A percentile compares a stretch with the other conserved stretches of the same genome.
These are phyloP conservation scores for Tetrapisispora nanseiensis DNA, from an alignment of 805 yeast genomes.

Conservation along the genomic window DNA sequence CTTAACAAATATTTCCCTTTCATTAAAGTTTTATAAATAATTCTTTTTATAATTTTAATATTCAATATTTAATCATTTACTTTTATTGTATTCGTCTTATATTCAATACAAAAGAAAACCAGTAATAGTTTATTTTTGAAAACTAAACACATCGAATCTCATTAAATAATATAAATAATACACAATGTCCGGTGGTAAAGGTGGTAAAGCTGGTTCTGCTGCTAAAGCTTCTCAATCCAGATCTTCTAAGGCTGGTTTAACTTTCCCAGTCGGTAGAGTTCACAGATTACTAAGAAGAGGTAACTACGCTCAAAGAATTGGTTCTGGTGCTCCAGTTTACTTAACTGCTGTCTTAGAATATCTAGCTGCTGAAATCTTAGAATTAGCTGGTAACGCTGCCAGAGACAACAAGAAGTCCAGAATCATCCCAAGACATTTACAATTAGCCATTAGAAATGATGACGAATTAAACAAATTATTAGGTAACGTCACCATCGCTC, in stretches of 20 bases:
- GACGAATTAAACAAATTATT: constrained; percentile 94
- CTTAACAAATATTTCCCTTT: neutral
- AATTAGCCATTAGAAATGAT: constrained; percentile 97
- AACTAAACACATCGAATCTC: constrained; percentile 1
- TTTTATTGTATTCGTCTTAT: neutral
- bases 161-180: constrained; percentile 4
- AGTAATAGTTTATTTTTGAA: neutral
- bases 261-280: constrained; percentile 99
- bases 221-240: constrained; percentile 96
- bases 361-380: constrained; percentile 95
- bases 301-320: constrained; percentile 96
- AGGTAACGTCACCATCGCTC: constrained; percentile 91
- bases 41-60: neutral
- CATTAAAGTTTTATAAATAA: neutral
- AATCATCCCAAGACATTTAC: constrained; percentile 97
- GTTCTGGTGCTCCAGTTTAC: constrained; percentile 99
- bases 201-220: constrained; percentile 90
- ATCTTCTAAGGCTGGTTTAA: constrained; percentile 97
- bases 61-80: neutral
- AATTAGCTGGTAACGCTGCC: constrained; percentile 98
- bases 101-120: neutral
- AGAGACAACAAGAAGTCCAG: constrained; percentile 99
- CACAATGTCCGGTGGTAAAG: constrained; percentile 59
- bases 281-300: constrained; percentile 95
- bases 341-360: constrained; percentile 95